Percentiles rank a stretch among this genome's conserved stretches.
Conservation (phyloP, 2,329 filamentous ascomycete genomes). For the Epichloe gansuensis region DNA sequence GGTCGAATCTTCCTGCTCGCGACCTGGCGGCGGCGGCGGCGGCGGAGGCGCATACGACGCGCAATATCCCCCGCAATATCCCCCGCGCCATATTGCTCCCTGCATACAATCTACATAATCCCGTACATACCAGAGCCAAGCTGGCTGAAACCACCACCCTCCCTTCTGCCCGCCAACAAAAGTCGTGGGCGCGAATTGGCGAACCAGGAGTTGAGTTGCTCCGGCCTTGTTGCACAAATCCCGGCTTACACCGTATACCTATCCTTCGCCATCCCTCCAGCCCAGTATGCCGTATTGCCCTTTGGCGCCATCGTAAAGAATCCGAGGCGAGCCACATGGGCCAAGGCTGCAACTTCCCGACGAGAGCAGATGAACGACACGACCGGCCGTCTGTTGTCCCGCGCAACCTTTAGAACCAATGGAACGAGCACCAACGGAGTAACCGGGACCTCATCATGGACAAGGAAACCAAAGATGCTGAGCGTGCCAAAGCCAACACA, state of each 20-base stretch:
- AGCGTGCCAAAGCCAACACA: slow-evolving; percentile 18
- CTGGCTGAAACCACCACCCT: not conserved
- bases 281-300: slow-evolving; percentile 6
- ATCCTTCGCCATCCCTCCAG: not conserved
- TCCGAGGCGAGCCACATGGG: not conserved
- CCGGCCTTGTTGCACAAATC: not conserved
- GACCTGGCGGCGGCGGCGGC: too few species aligned
- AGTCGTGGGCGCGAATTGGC: not conserved
- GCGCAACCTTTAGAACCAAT: slow-evolving; percentile 21
- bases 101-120: too few species aligned
- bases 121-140: not conserved
- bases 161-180: not conserved
- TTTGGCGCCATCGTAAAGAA: not conserved
- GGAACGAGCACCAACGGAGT: slow-evolving; percentile 15
- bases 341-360: slow-evolving; percentile 17
- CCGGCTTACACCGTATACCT: not conserved
- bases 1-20: too few species aligned
- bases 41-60: too few species aligned
- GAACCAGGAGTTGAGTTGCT: not conserved
- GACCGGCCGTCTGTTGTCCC: slow-evolving; percentile 16
- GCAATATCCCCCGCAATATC: too few species aligned
- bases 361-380: slow-evolving; percentile 19
- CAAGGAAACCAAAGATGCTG: slow-evolving; percentile 18
- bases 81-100: too few species aligned
- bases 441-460: slow-evolving; percentile 21